phyloP scores from a whole-genome alignment of 805 yeast genomes.

The Tetrapisispora namnaoensis region DNA sequence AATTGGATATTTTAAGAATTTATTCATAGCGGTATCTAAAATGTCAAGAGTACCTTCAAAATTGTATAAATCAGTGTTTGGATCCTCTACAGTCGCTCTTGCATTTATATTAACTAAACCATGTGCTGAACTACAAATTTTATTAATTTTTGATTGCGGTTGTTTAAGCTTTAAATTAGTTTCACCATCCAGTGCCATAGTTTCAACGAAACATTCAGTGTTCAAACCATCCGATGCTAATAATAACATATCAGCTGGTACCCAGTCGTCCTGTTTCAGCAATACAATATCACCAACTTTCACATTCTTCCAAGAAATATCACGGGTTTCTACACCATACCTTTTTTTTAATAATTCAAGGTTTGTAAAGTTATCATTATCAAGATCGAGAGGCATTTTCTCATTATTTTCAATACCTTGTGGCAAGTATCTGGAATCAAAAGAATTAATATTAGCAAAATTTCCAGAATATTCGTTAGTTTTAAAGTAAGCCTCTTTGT shows the following conservation, averaged over 20 bases:
- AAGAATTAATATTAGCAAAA: background rate
- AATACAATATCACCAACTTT: slow-evolving; percentile 81
- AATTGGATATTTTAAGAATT: slow-evolving; percentile 41
- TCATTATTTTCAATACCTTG: background rate
- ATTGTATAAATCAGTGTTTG: slow-evolving; percentile 82
- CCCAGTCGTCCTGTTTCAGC: slow-evolving; percentile 74
- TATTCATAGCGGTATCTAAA: slow-evolving; percentile 27
- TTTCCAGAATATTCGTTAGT: background rate
- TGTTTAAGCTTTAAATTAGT: slow-evolving; percentile 73
- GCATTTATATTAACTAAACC: slow-evolving; percentile 43
- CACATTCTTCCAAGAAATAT: slow-evolving; percentile 59
- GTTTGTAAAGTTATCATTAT: slow-evolving; percentile 11
- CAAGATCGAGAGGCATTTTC: background rate
- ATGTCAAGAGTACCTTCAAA: slow-evolving; percentile 68
- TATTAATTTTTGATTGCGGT: slow-evolving; percentile 57
- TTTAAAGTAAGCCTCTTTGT: background rate
- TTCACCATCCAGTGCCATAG: slow-evolving; percentile 97
- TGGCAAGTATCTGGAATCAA: background rate
- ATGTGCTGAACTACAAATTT: slow-evolving; percentile 39
- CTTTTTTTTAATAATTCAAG: slow-evolving; percentile 11
- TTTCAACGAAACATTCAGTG: slow-evolving; percentile 70
- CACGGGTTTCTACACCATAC: slow-evolving; percentile 16
- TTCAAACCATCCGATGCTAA: slow-evolving; percentile 54
- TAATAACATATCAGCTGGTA: slow-evolving; percentile 83
- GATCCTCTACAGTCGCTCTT: slow-evolving; percentile 70